A percentile compares a stretch with the other conserved stretches of the same genome.
Evolutionary conservation across 2,329 filamentous ascomycete species (phyloP).

Genomic region (Xylaria sp.): DNA sequence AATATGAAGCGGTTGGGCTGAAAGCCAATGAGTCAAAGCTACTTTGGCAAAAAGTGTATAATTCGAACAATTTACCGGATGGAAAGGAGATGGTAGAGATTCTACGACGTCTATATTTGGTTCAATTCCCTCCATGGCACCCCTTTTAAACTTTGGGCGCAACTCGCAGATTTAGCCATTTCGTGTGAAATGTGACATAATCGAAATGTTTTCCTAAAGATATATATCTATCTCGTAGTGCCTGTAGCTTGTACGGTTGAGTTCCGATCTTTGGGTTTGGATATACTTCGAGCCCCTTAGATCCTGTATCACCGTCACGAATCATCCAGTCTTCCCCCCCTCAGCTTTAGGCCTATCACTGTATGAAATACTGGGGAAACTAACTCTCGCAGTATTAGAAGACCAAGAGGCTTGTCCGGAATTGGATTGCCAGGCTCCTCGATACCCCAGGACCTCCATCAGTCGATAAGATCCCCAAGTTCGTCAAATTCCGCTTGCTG

Average conservation of each 20-base stretch:
- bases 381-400: slow-evolving; percentile 4
- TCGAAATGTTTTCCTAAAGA: neutral
- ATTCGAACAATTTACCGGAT: neutral
- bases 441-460: slow-evolving; percentile 25
- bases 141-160: neutral
- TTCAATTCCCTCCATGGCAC: neutral
- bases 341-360: slow-evolving; percentile 1
- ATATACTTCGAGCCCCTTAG: no score
- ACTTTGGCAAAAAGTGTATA: neutral
- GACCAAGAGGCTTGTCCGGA: neutral
- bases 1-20: neutral
- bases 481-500: slow-evolving; percentile 13
- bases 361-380: slow-evolving; percentile 20
- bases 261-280: no score
- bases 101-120: no score
- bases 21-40: neutral
- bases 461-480: slow-evolving; percentile 17
- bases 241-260: neutral
- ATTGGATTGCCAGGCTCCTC: neutral
- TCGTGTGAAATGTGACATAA: neutral
- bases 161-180: neutral
- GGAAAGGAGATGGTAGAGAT: neutral
- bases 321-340: neutral
- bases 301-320: neutral
- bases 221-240: neutral